Evolutionary conservation across 768 basidiomycete genomes (phyloP), one percentile per base, ranked within the genome.

Genomic region (Myochromella boudieri): DNA sequence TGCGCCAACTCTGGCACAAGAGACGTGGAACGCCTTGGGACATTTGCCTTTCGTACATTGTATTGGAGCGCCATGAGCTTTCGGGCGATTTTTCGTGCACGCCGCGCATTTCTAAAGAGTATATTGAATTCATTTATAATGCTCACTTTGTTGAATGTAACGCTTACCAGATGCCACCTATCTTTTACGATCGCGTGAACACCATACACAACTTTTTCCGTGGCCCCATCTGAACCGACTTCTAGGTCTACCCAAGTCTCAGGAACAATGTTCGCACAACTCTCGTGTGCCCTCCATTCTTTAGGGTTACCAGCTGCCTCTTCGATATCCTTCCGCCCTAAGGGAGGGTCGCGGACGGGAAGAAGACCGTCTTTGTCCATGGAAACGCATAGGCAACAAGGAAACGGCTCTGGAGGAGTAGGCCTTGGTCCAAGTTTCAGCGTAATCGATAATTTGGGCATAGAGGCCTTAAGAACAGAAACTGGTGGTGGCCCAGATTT

Each of bases 11-110:
- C 75, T 70, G 0, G 97, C 95, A 63, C 97, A 99, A 3, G 84
- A 86, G 22, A 97, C 87, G 60, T 98, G 95, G 68, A 92, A 97
- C 0, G 95, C 90, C 61, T 88, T 90, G 9, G 89, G 76, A 57
- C 95, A 97, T 68, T 94, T 95, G 36, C 93, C 94, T 65, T 90
- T 91, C 12, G 91, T 90, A 62, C 95, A 97, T 60, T 97, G 95
- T 20, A 97, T 84, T 20, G 86, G 87, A 1, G 87, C 89, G 14
- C 87, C 91, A 51, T 90, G 91, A 0, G 68, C 71, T 58, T 85
- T 89, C 9, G 72, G 64, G 26, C 76, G 75, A 33, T 69, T 76
- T 63, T 84, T 91, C n/a, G 76, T 72, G 62, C 95, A 97, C 0
- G 84, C 80, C 6, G 84, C 78, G 63, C 95, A 99, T 87, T 95